Evolutionary conservation across 768 basidiomycete species (phyloP), one percentile per base, ranked within the genome.

Genomic region (Trametes coccinea): DNA sequence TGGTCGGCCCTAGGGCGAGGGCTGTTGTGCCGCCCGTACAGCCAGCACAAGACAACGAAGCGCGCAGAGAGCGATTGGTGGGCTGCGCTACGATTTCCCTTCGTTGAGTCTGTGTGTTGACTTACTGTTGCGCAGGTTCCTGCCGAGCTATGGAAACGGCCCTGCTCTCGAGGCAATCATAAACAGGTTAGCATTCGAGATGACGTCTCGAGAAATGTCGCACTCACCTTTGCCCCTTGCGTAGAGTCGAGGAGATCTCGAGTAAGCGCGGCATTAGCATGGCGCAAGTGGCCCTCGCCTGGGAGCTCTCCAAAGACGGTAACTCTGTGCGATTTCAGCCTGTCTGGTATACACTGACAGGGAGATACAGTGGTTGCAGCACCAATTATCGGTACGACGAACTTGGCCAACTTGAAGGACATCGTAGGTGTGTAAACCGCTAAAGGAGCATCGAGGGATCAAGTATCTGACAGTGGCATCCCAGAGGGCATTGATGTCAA

Each of bases 401-500:
- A 65, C 11, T 60, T 73, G 22, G 69, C 74, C 43, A 73, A 76
- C 56, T 70, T 79, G 17, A 67, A 76, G 56, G 78, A 80, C 48
- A 68, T 78, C 39, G 67, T 77, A 54, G 73, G 71, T 65, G 30
- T 31, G 48, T 16, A 16, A 4, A 3, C 11, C 9, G 11, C 13
- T 29, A 14, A 8, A 10, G 4, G 4, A 2, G 27, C 27, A 33
- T n/a, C 14, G 48, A 31, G 29, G 11, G 13, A 31, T 1, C 27
- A 14, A 30, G 14, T 30, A 3, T 31, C 47, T 49, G 5, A 33
- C 6, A 13, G 2, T n/a, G n/a, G 22, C n/a, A 6, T 14, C 11
- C 40, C 65, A 67, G 13, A 80, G 78, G 79, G 72, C 16, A 73
- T 82, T 9, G 65, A 83, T 51, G 62, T 86, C 41, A 74, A 76